Evolutionary conservation across 495 filamentous ascomycete species (phyloP).

Genomic region (Podospora tetraspora): DNA sequence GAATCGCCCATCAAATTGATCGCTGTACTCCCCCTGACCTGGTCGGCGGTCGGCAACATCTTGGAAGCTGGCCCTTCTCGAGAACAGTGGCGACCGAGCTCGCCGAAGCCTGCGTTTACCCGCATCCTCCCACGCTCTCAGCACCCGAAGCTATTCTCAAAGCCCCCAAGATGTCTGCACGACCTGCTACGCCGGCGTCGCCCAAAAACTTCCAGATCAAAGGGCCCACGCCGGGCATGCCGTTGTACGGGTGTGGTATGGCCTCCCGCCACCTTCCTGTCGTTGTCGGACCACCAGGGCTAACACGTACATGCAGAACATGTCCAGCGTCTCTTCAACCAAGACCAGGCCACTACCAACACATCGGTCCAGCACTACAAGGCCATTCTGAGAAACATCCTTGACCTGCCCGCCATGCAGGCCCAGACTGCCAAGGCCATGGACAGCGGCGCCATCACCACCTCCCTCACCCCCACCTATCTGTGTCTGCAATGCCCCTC

Average conservation of each 20-base stretch:
- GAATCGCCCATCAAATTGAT: background rate
- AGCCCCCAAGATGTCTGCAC: conserved; percentile 33
- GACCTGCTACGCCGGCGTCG: conserved; percentile 48
- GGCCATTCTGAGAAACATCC: conserved; percentile 46
- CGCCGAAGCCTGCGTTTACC: background rate
- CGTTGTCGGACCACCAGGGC: conserved; percentile 4
- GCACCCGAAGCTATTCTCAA: background rate
- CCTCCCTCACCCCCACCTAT: conserved; percentile 55
- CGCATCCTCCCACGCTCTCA: background rate
- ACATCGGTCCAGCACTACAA: conserved; percentile 51
- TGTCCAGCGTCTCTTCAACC: conserved; percentile 47
- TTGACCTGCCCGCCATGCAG: conserved; percentile 44
- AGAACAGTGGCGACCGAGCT: background rate
- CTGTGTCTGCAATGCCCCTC: conserved; percentile 66
- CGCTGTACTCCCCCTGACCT: background rate
- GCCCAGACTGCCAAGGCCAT: conserved; percentile 45
- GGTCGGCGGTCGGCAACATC: background rate
- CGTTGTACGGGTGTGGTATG: conserved; percentile 53
- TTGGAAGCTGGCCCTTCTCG: background rate
- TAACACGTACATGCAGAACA: conserved; percentile 42
- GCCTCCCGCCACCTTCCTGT: background rate
- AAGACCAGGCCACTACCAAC: conserved; percentile 44
- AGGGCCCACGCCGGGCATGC: conserved; percentile 44
- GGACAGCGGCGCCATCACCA: conserved; percentile 37
- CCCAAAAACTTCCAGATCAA: conserved; percentile 51